Evolutionary conservation across 805 yeast species (phyloP).

Genomic region (Grigorovia transvaalensis): DNA sequence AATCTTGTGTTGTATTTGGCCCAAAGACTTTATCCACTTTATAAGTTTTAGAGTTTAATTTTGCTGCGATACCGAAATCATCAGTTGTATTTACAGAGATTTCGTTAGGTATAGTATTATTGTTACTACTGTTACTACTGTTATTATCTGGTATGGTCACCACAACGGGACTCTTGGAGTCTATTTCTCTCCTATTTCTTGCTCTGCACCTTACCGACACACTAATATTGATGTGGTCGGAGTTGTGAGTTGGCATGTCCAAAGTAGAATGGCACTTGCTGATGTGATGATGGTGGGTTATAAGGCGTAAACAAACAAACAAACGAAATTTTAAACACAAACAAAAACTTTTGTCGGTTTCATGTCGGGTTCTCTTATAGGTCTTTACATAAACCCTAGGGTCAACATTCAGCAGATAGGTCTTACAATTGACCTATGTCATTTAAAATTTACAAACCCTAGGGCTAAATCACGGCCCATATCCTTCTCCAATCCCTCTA

Average conservation of each 20-base stretch:
- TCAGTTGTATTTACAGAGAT: slow-evolving; percentile 37
- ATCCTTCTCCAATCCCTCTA: no score
- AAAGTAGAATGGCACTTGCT: neutral
- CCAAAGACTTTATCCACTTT: slow-evolving; percentile 76
- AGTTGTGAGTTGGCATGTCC: neutral
- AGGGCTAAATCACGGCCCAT: no score
- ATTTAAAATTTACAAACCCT: no score
- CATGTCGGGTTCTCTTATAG: no score
- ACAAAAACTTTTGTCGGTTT: no score
- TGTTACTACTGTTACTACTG: slow-evolving; percentile 21
- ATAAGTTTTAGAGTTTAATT: slow-evolving; percentile 45
- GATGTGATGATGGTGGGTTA: neutral
- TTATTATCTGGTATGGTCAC: slow-evolving; percentile 39
- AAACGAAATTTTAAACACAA: no score
- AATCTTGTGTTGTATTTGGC: slow-evolving; percentile 63
- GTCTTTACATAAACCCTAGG: no score
- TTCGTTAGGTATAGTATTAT: slow-evolving; percentile 26
- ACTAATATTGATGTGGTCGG: slow-evolving; percentile 34
- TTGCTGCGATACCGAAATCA: slow-evolving; percentile 32
- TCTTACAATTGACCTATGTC: no score
- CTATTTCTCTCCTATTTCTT: slow-evolving; percentile 46
- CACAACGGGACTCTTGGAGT: slow-evolving; percentile 49
- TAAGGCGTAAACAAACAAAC: no score
- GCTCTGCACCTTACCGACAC: slow-evolving; percentile 60
- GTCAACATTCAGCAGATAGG: no score